phyloP scores from a whole-genome alignment of 257 asterid species.

The Nicotiana undulata region DNA sequence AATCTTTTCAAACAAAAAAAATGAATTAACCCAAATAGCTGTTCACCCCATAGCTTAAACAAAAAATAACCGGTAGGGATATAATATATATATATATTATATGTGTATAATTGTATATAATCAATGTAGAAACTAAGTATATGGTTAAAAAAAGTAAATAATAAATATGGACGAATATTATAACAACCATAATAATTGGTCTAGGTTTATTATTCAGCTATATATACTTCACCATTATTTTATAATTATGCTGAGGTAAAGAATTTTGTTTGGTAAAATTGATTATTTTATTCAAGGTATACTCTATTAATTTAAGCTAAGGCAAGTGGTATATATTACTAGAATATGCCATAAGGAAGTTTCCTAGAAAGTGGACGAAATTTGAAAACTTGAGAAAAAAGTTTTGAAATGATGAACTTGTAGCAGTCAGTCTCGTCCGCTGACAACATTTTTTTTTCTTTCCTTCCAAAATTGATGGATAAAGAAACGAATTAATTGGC shows the following conservation, averaged over 20 bases:
- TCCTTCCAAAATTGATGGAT: background rate
- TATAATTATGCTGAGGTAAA: background rate
- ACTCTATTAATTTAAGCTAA: background rate
- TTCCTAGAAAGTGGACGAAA: background rate
- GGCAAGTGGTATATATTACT: background rate
- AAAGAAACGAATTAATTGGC: background rate
- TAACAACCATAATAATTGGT: background rate
- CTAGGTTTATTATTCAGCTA: background rate
- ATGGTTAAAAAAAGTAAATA: no score
- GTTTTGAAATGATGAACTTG: no score
- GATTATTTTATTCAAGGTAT: background rate
- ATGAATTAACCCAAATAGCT: no score
- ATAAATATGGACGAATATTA: no score
- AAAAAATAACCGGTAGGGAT: no score
- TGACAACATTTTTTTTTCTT: background rate
- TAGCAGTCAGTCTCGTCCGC: background rate
- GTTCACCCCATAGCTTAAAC: accelerated
- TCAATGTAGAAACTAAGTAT: no score
- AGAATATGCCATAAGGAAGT: background rate
- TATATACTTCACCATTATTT: background rate
- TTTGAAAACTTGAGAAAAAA: background rate
- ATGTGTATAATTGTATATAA: no score
- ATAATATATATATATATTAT: no score
- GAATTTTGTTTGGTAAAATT: background rate
- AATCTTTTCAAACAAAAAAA: background rate